Evolutionary conservation across 129 eudicot species (phyloP), one percentile per base, ranked within the genome.

Genomic region (Pulicaria dysenterica): DNA sequence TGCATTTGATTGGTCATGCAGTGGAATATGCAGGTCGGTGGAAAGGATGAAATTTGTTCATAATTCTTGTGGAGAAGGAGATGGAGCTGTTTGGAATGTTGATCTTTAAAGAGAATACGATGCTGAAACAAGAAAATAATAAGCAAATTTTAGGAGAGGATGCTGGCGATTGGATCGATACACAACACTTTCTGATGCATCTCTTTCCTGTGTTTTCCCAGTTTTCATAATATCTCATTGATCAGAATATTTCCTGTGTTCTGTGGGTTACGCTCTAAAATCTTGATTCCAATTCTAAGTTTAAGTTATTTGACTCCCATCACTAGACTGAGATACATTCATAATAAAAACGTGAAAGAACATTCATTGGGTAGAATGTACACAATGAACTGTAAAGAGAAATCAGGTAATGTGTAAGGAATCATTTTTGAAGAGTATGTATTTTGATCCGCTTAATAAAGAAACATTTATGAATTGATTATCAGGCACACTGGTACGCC

Each of bases 21-120:
- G 95, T 24, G 91, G 95, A 24, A 77, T 89, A 81, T 89, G 95
- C 85, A 85, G 83, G 71, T 89, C 95, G 0, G 91, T 79, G 2
- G 95, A 89, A 77, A 71, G 87, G 77, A 85, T 89, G 87, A 85
- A 70, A 69, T 64, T 55, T 17, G 80, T 89, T 64, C 95, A 89
- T 50, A 70, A 54, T 56, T 73, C 80, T 9, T 85, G 95, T 58
- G 95, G 95, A 66, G 91, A 89, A 83, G 95, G 85, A 67, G 85
- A 83, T 10, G 83, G 31, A n/a, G 87, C 82, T 54, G 77, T 89
- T 45, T 89, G 95, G 95, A 77, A 79, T 70, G 81, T 81, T 67
- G 73, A 75, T 64, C 77, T 88, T 19, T 83, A 73, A 64, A 40
- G 10, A 17, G 53, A 40, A 53, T 44, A 11, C 13, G 12, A 40